phyloP scores from a whole-genome alignment of 1,284 basidiomycete genomes.

The Pseudomicrostroma phylloplanum region DNA sequence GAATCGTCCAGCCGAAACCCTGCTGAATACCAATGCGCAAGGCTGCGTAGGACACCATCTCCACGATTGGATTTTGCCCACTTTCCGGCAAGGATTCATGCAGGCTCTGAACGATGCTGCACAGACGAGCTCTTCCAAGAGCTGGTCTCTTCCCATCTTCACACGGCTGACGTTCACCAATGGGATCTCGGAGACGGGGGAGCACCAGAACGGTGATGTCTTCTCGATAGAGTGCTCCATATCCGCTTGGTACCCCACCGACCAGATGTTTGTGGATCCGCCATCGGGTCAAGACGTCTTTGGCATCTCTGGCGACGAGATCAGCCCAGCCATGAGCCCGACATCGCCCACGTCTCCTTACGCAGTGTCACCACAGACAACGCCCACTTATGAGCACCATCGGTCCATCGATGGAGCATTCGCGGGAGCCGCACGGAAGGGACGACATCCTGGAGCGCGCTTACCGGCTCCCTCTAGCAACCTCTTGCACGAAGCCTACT shows the following conservation, averaged over 20 bases:
- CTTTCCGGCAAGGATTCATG: slow-evolving; percentile 8
- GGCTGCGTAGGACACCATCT: not conserved
- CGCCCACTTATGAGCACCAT: not conserved
- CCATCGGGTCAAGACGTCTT: not conserved
- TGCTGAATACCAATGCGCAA: slow-evolving; percentile 1
- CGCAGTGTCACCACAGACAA: slow-evolving; percentile 4
- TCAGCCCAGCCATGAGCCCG: not conserved
- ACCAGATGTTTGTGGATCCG: slow-evolving; percentile 26
- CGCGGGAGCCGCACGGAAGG: slow-evolving; percentile 11
- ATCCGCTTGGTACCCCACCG: slow-evolving; percentile 42
- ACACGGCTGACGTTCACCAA: slow-evolving; percentile 35
- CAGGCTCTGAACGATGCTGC: slow-evolving; percentile 28
- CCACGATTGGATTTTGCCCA: not conserved
- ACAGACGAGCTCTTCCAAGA: slow-evolving; percentile 4
- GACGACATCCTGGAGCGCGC: slow-evolving; percentile 11
- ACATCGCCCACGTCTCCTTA: slow-evolving; percentile 4
- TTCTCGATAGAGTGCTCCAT: slow-evolving; percentile 33
- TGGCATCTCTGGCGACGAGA: not conserved
- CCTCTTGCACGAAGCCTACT: slow-evolving; percentile 36
- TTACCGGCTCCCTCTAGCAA: not conserved
- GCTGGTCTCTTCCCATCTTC: slow-evolving; percentile 26
- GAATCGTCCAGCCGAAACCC: slow-evolving; percentile 37
- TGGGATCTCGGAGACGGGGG: slow-evolving; percentile 9
- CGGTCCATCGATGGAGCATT: not conserved
- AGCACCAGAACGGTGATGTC: slow-evolving; percentile 12